These are phyloP conservation scores for Beauveria rudraprayagi DNA, from an alignment of 2,329 filamentous ascomycete species.

Conservation along the genomic window DNA sequence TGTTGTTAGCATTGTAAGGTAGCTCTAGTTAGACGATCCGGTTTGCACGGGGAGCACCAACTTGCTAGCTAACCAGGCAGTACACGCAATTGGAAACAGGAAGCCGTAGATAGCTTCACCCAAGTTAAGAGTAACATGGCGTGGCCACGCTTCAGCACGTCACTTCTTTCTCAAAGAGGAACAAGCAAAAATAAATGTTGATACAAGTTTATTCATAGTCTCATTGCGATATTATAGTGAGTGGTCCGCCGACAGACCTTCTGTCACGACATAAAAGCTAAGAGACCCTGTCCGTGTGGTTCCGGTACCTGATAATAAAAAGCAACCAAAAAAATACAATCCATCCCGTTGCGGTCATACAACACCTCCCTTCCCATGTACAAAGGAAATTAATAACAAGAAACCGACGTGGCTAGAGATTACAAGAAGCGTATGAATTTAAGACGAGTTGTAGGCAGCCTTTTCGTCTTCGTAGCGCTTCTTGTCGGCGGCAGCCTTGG, in stretches of 20 bases:
- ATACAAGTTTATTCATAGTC: slow-evolving; percentile 10
- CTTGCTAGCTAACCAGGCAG: too few relatives aligned
- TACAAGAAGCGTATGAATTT: slow-evolving; percentile 14
- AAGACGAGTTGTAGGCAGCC: slow-evolving; percentile 62
- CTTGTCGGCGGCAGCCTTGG: slow-evolving; percentile 95
- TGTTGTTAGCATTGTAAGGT: not conserved
- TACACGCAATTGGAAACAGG: not conserved
- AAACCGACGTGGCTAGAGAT: slow-evolving; percentile 19
- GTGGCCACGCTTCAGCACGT: too few relatives aligned
- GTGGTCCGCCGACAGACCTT: slow-evolving; percentile 1
- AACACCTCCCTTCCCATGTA: slow-evolving; percentile 28
- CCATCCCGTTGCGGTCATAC: slow-evolving; percentile 34
- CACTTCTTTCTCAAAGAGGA: not conserved
- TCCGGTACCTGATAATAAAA: slow-evolving; percentile 21
- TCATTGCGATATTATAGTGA: slow-evolving; percentile 11
- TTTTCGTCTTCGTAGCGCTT: slow-evolving; percentile 99
- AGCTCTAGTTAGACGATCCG: not conserved
- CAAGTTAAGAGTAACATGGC: not conserved
- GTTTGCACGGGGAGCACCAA: not conserved
- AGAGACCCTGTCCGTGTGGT: slow-evolving; percentile 27
- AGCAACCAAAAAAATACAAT: slow-evolving; percentile 30
- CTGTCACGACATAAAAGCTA: slow-evolving; percentile 11
- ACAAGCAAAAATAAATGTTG: not conserved
- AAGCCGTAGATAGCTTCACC: not conserved
- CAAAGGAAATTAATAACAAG: slow-evolving; percentile 26